phyloP scores from a whole-genome alignment of 768 basidiomycete species.

The Leccinum rimulosum region DNA sequence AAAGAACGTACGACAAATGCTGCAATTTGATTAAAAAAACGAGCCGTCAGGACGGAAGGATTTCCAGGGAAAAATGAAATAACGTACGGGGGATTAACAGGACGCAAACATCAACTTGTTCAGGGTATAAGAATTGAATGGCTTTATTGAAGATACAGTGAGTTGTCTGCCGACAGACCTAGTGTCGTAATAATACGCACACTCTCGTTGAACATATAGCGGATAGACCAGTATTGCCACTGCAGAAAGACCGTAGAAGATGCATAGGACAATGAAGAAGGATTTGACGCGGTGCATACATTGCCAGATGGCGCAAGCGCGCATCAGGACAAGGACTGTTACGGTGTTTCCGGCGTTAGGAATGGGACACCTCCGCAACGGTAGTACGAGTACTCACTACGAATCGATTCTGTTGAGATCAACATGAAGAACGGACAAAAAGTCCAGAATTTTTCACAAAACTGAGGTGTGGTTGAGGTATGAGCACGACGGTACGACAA shows the following conservation, averaged over 20 bases:
- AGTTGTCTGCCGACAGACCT: not conserved
- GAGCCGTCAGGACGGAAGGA: not conserved
- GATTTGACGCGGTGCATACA: constrained; percentile 6
- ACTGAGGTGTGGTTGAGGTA: not conserved
- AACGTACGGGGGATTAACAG: not conserved
- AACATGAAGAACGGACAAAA: constrained; percentile 11
- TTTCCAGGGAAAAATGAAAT: not conserved
- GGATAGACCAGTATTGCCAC: not conserved
- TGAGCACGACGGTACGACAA: not conserved
- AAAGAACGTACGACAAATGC: constrained; percentile 6
- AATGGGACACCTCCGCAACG: too few relatives aligned
- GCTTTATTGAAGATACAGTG: not conserved
- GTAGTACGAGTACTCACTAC: not conserved
- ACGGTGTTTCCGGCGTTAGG: not conserved
- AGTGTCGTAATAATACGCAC: not conserved
- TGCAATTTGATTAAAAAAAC: not conserved
- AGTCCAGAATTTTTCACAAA: constrained; percentile 7
- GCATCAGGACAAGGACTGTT: constrained; percentile 18
- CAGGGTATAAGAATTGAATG: not conserved
- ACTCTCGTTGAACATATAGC: too few relatives aligned
- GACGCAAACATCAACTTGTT: not conserved
- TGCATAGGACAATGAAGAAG: constrained; percentile 3
- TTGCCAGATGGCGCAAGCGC: constrained; percentile 20
- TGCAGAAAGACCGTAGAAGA: constrained; percentile 1
- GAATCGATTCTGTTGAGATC: constrained; percentile 14